These are phyloP conservation scores for Pseudogymnoascus sp. DNA, from an alignment of 2,329 filamentous ascomycete species.

Conservation along the genomic window DNA sequence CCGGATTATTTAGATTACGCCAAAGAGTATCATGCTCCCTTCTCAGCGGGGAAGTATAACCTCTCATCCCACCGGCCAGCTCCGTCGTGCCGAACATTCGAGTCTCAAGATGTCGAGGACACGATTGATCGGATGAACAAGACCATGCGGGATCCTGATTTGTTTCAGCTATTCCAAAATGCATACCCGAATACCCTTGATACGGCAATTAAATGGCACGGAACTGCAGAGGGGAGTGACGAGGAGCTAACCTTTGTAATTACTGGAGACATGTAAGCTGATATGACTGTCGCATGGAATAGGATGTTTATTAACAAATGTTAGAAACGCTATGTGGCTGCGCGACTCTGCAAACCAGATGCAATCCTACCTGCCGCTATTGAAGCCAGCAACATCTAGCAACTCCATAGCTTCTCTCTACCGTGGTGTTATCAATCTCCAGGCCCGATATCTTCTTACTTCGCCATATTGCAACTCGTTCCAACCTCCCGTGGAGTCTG, in stretches of 20 bases:
- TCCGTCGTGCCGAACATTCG: slow-evolving; percentile 71
- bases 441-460: slow-evolving; percentile 57
- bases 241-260: slow-evolving; percentile 58
- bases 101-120: slow-evolving; percentile 65
- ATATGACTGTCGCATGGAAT: slow-evolving; percentile 39
- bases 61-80: slow-evolving; percentile 76
- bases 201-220: slow-evolving; percentile 63
- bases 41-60: slow-evolving; percentile 65
- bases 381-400: slow-evolving; percentile 43
- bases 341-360: slow-evolving; percentile 73
- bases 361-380: slow-evolving; percentile 57
- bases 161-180: slow-evolving; percentile 64
- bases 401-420: slow-evolving; percentile 59
- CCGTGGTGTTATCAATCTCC: slow-evolving; percentile 63
- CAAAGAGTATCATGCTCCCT: slow-evolving; percentile 54
- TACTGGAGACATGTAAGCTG: slow-evolving; percentile 43
- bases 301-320: slow-evolving; percentile 32
- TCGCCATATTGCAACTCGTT: slow-evolving; percentile 86
- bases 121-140: slow-evolving; percentile 62
- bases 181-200: slow-evolving; percentile 68
- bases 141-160: slow-evolving; percentile 66
- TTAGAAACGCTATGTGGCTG: slow-evolving; percentile 88
- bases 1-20: slow-evolving; percentile 59
- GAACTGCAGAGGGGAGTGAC: slow-evolving; percentile 46
- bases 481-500: slow-evolving; percentile 72